A percentile compares a stretch with the other conserved stretches of the same genome.
These are phyloP conservation scores for Coffea humblotiana DNA, from an alignment of 305 asterid species.

Conservation along the genomic window DNA sequence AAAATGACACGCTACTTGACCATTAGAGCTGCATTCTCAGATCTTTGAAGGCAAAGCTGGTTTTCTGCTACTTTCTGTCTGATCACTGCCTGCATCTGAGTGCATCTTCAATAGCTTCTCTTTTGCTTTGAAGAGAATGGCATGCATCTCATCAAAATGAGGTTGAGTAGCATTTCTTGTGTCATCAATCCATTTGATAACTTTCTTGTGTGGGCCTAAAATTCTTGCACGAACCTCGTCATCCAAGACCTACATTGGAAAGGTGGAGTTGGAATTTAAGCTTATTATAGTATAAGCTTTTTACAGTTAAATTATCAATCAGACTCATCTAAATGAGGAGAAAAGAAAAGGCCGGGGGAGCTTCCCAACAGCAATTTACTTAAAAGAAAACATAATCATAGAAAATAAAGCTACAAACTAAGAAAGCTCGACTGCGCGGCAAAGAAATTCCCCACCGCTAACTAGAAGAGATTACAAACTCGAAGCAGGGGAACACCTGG, in stretches of 20 bases:
- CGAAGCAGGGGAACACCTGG: neutral
- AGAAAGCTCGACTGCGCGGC: neutral
- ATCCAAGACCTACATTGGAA: conserved; percentile 40
- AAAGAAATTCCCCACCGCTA: conserved; percentile 32
- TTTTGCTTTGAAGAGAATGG: conserved; percentile 38
- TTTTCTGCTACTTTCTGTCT: conserved; percentile 10
- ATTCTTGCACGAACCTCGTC: conserved; percentile 50
- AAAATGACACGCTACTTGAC: neutral
- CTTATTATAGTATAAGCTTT: neutral
- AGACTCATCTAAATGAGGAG: no score
- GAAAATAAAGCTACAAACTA: neutral
- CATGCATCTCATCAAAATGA: conserved; percentile 67
- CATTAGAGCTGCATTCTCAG: conserved; percentile 11
- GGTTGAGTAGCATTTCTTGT: conserved; percentile 67
- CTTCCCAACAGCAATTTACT: neutral
- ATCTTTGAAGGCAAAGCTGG: conserved; percentile 40
- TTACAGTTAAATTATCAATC: neutral
- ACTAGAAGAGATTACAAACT: neutral
- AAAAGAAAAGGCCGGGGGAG: neutral
- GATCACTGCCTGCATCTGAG: conserved; percentile 25
- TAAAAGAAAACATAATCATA: neutral
- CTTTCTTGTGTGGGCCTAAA: conserved; percentile 55
- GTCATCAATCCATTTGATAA: conserved; percentile 73
- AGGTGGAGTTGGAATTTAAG: neutral
- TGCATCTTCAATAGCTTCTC: conserved; percentile 42